phyloP scores from a whole-genome alignment of 2,329 filamentous ascomycete genomes.

The Phialophora tarda region DNA sequence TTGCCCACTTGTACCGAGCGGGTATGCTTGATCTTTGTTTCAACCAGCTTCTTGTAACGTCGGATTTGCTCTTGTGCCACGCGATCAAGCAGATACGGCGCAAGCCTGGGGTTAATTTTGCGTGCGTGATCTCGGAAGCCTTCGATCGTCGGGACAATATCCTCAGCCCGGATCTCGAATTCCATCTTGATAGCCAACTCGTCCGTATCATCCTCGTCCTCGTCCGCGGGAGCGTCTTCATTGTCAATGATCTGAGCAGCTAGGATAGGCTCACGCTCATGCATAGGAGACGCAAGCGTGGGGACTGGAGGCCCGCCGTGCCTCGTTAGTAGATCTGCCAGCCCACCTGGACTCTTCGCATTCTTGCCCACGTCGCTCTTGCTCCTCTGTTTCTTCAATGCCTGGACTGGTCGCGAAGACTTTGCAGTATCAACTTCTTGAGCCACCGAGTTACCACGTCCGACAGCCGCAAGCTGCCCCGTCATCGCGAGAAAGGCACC shows the following conservation, averaged over 20 bases:
- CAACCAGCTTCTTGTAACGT: conserved; percentile 78
- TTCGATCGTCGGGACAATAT: conserved; percentile 72
- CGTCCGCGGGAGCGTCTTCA: conserved; percentile 46
- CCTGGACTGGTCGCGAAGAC: conserved; percentile 33
- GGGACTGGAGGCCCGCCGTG: conserved; percentile 65
- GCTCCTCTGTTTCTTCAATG: conserved; percentile 54
- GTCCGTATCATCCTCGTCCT: conserved; percentile 55
- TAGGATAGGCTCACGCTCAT: conserved; percentile 41
- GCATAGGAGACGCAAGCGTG: conserved; percentile 57
- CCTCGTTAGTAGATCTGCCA: conserved; percentile 61
- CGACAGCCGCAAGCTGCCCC: conserved; percentile 53
- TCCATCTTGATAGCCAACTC: conserved; percentile 57
- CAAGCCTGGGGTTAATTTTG: conserved; percentile 74
- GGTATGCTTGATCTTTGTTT: conserved; percentile 72
- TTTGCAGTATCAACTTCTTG: conserved; percentile 51
- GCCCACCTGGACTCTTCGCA: conserved; percentile 47
- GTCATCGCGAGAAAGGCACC: conserved; percentile 53
- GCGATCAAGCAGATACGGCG: conserved; percentile 73
- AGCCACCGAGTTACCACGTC: conserved; percentile 64
- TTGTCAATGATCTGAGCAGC: conserved; percentile 34
- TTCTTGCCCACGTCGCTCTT: conserved; percentile 61
- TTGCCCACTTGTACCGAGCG: conserved; percentile 58
- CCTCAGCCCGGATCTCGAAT: conserved; percentile 66
- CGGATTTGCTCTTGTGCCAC: conserved; percentile 80
- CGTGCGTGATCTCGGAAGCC: conserved; percentile 79